Evolutionary conservation across 2,329 filamentous ascomycete genomes (phyloP).

Genomic region (Colletotrichum tropicale): DNA sequence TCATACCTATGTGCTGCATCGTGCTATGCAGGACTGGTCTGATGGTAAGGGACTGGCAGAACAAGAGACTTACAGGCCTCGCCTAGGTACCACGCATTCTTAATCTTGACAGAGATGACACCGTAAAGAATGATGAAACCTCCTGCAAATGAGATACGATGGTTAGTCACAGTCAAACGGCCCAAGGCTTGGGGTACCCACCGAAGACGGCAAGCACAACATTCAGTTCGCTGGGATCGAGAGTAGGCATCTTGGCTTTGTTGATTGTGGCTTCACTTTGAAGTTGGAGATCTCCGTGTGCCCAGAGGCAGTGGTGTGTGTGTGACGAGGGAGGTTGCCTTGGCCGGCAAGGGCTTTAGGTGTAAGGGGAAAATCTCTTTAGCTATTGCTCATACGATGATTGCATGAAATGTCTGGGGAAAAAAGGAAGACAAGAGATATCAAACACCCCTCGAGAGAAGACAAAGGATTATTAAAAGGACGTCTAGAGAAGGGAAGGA

Average conservation of each 20-base stretch:
- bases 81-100: slow-evolving; percentile 57
- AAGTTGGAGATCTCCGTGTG: neutral
- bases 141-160: slow-evolving; percentile 31
- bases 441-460: neutral
- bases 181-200: slow-evolving; percentile 26
- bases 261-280: neutral
- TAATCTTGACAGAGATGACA: slow-evolving; percentile 56
- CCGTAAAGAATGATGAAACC: slow-evolving; percentile 54
- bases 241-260: slow-evolving; percentile 24
- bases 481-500: neutral
- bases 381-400: neutral
- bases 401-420: neutral
- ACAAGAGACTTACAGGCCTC: slow-evolving; percentile 49
- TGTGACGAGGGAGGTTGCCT: slow-evolving; percentile 7
- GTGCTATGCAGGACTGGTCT: neutral
- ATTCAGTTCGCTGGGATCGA: slow-evolving; percentile 42
- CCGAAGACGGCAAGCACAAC: slow-evolving; percentile 52
- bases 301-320: neutral
- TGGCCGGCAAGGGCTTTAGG: slow-evolving; percentile 9
- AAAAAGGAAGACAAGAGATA: neutral
- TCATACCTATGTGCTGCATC: neutral
- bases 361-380: neutral
- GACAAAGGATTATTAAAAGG: neutral
- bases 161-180: neutral
- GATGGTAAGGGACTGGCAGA: neutral